Evolutionary conservation across 2,329 filamentous ascomycete species (phyloP), one percentile per base, ranked within the genome.

Genomic region (Aspergillus intermedius): DNA sequence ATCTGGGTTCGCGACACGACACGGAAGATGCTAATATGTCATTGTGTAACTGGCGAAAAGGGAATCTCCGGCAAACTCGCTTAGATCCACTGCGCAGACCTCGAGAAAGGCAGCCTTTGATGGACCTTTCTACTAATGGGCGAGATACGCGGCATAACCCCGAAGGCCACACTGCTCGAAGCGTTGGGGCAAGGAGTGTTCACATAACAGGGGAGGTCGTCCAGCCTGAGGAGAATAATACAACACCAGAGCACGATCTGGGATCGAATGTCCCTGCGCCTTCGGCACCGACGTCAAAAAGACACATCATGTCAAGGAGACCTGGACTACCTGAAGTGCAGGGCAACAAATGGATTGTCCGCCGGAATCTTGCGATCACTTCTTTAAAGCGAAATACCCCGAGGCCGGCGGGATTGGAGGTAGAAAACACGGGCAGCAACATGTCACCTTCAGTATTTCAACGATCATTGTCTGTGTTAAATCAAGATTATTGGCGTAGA

Each of bases 11-110:
- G 21, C 66, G 63, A 28, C 56, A 67, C 7, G 81, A 84, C 51
- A 82, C 79, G 1, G 66, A 72, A 43, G 80, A 83, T 56, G 77
- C 77, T 6, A 76, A 74, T 45, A 54, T 59, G 28, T 69, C 71
- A 3, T 65, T 83, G 45, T 64, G 60, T 42, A 67, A 75, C 48
- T 83, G 80, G 81, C 73, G 64, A 54, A 61, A 62, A 32, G 79
- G 80, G 15, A 63, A 54, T 15, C 66, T 76, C 40, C 57, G 53
- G 19, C 66, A 64, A 48, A 57, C 56, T 1, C 60, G 53, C 19
- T 50, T 59, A 42, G 50, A 42, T 23, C 47, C 54, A 25, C 55
- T 42, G 47, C 15, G 55, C 21, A 59, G 49, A 44, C 49, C 49
- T 48, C 53, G 48, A n/a, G 58, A 52, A 25, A 54, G 59, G 43